Evolutionary conservation across 2,329 filamentous ascomycete genomes (phyloP).

Genomic region (Penicillium thymicola): DNA sequence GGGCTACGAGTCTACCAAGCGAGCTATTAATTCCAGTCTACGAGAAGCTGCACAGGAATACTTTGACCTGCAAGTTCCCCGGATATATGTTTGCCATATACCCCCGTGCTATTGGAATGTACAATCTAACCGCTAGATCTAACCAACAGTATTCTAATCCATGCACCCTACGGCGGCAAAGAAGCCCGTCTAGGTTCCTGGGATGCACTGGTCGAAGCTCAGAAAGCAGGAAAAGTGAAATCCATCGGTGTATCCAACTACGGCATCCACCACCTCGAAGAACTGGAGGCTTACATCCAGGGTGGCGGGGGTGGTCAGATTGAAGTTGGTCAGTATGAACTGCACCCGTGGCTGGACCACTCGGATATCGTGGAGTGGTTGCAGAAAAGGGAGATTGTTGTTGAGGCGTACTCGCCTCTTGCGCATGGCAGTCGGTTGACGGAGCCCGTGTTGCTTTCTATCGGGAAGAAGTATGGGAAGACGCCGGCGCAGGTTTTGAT

Average conservation of each 20-base stretch:
- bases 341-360: conserved; percentile 79
- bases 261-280: conserved; percentile 70
- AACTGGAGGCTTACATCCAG: conserved; percentile 55
- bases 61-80: conserved; percentile 60
- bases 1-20: conserved; percentile 65
- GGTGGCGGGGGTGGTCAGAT: conserved; percentile 61
- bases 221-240: conserved; percentile 66
- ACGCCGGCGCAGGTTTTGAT: conserved; percentile 72
- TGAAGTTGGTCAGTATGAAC: conserved; percentile 75
- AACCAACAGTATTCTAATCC: conserved; percentile 57
- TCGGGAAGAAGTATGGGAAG: conserved; percentile 67
- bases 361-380: conserved; percentile 65
- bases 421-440: conserved; percentile 68
- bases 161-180: conserved; percentile 73
- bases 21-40: conserved; percentile 61
- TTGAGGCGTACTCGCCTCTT: conserved; percentile 78
- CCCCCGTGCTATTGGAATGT: no score
- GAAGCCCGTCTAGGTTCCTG: conserved; percentile 67
- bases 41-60: conserved; percentile 66
- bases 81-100: no score
- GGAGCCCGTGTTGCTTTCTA: conserved; percentile 59
- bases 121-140: neutral
- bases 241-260: conserved; percentile 76
- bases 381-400: conserved; percentile 61
- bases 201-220: conserved; percentile 73